Conservation (phyloP, 1,139 yeast genomes). For the Diutina scorzettiae region DNA sequence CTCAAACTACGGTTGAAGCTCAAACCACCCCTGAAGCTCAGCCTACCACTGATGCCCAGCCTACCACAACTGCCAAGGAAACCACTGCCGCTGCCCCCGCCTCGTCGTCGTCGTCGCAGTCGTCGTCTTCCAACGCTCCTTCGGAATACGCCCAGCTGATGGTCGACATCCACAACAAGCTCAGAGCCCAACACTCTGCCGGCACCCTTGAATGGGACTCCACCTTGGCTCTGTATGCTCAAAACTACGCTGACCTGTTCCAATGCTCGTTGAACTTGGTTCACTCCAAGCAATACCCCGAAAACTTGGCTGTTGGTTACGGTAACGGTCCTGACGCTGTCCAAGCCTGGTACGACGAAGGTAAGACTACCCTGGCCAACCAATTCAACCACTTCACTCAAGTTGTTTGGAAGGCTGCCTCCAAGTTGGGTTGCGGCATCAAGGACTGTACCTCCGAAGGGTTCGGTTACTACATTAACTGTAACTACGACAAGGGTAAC, state of each 20-base stretch:
- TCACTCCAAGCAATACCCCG: constrained; percentile 76
- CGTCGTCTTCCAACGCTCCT: neutral
- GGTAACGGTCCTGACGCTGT: constrained; percentile 38
- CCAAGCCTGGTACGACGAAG: constrained; percentile 79
- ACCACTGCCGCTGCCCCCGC: neutral
- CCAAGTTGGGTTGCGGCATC: constrained; percentile 8
- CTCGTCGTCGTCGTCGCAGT: neutral
- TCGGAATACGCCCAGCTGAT: constrained; percentile 25
- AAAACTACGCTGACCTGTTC: constrained; percentile 54
- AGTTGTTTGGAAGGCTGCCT: constrained; percentile 6
- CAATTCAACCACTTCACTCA: constrained; percentile 13
- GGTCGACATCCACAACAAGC: constrained; percentile 52
- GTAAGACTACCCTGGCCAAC: constrained; percentile 28
- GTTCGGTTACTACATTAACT: constrained; percentile 39
- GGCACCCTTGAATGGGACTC: constrained; percentile 51
- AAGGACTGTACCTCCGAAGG: constrained; percentile 31
- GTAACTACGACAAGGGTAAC: constrained; percentile 45
- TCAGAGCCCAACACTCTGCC: constrained; percentile 59
- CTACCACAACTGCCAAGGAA: neutral
- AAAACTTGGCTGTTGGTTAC: constrained; percentile 76
- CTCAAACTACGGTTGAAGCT: neutral
- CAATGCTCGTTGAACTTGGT: constrained; percentile 50
- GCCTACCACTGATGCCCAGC: neutral
- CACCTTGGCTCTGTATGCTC: constrained; percentile 54
- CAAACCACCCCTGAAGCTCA: neutral